Base-by-base conservation (phyloP, 2,329 filamentous ascomycete species). In the Phaeosphaeriaceae sp. region DNA sequence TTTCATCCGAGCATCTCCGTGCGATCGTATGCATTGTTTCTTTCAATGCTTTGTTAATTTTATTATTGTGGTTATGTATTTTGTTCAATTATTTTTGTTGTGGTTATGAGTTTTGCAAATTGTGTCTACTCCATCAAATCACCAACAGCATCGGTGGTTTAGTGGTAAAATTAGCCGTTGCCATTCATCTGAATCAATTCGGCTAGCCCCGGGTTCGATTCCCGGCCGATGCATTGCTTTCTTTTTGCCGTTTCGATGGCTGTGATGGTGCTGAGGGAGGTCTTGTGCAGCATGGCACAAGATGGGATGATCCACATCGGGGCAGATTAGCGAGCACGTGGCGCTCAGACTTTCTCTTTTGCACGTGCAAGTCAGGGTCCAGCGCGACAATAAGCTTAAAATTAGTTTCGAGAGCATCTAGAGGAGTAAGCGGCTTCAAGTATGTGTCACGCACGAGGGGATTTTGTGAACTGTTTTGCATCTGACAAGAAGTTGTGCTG, bases 91-190 rank as follows among this genome's bases (percentile, higher is more conserved):
- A n/a, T 28, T 28, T 9, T 9, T 5, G 9, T 28, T 28, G 26
- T 28, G 9, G 4, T 5, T 28, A 28, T 28, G 9, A 5, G 9
- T 9, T 9, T 5, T 28, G 5, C 9, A 28, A 28, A 28, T 28
- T 28, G 26, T 28, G 5, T 5, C 9, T 28, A 28, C 26, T 28
- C 9, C 26, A 28, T 28, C 26, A 28, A 28, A 28, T n/a, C n/a
- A n/a, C n/a, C n/a, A n/a, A n/a, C n/a, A 42, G 65, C 65, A 67
- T 67, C 65, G 65, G 65, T 67, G 65, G 65, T 68, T 68, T 68
- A 68, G 65, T 68, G 65, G 65, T 68, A 68, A 68, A 68, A 68
- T 68, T 68, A 68, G 65, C 65, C 65, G 65, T 68, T 68, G 65
- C 65, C 65, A 67, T 60, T 19, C 54, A 48, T 26, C 28, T 49